Base-by-base conservation (phyloP, 768 basidiomycete genomes). In the Amanita jacksonii region DNA sequence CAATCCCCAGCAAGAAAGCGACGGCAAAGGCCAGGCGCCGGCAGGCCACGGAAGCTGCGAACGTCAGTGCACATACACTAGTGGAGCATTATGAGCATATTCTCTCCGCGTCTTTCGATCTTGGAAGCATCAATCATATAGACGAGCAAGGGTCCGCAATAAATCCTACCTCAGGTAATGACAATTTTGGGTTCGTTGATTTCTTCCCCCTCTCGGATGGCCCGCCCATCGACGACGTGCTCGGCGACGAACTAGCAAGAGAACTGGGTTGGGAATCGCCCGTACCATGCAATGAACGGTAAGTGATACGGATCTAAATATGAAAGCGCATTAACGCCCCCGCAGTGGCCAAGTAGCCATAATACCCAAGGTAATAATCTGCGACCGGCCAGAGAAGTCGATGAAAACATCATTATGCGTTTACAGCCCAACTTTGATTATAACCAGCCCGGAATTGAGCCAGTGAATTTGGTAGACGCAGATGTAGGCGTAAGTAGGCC, bases 231-330 rank as follows among this genome's bases (percentile, higher is more conserved):
- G 72, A 62, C n/a, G 73, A 67, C 5, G 78, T 72, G 16, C 59
- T 88, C 13, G 83, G 79, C 3, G 84, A 85, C 36, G 86, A 88
- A 52, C 63, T 89, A 20, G 83, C 81, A 6, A 70, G 68, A 49
- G 85, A 89, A 52, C 67, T 89, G 2, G 86, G 85, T 23, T 87
- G 85, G 84, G 76, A 70, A 44, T 9, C 44, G n/a, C 12, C 37
- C 9, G 12, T 32, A 49, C 48, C 45, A 46, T 16, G 13, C 51
- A 50, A 10, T 49, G 49, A 5, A 41, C 9, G 2, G 36, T 37
- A 45, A 36, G 25, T 28, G 23, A 27, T 15, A 2, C 33, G n/a
- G 12, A 24, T 19, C 12, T 42, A 1, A n/a, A 7, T 5, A 4
- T 18, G n/a, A 20, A 22, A 8, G 4, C 30, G 22, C 23, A 12